These are phyloP conservation scores for Scutellaria minor DNA, from an alignment of 257 asterid genomes.

Conservation along the genomic window DNA sequence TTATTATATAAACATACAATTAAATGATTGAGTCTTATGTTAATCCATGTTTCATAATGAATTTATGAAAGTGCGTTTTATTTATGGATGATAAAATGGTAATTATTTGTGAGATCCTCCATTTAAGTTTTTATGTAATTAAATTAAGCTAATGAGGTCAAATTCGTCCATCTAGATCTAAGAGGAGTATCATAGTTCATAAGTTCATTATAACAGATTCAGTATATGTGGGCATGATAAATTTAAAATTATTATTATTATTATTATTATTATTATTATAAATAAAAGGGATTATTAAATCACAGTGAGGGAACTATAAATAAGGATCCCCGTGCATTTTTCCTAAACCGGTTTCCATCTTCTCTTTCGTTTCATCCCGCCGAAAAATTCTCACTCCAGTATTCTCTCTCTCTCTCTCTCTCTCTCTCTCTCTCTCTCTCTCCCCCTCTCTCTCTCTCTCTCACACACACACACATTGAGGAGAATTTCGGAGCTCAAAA, in stretches of 20 bases:
- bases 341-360: conserved; percentile 23
- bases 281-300: no score
- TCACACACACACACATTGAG: neutral
- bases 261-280: neutral
- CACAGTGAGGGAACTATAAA: conserved; percentile 25
- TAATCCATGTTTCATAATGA: no score
- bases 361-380: conserved; percentile 19
- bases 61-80: no score
- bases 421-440: conserved; percentile 25
- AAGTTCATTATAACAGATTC: no score
- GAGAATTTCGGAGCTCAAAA: conserved; percentile 22
- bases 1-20: no score
- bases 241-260: neutral
- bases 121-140: no score
- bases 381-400: conserved; percentile 24
- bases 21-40: no score
- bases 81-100: no score
- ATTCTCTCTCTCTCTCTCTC: conserved; percentile 19
- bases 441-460: conserved; percentile 28
- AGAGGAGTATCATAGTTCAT: no score
- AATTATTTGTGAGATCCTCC: no score
- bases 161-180: no score
- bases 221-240: neutral
- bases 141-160: no score
- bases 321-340: conserved; percentile 27